These are phyloP conservation scores for Anthracocystis walkeri DNA, from an alignment of 1,284 basidiomycete genomes.

Conservation along the genomic window DNA sequence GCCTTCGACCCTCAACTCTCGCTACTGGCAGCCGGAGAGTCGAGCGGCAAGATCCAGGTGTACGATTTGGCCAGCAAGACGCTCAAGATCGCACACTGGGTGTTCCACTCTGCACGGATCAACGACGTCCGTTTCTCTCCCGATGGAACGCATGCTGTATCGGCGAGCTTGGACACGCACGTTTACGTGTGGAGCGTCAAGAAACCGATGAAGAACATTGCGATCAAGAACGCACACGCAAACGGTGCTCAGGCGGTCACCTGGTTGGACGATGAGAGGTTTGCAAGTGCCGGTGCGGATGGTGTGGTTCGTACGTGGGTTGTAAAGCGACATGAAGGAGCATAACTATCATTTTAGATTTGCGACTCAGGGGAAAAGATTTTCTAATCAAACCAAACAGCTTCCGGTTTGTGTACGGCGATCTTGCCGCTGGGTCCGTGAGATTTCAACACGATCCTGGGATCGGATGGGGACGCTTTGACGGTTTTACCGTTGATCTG, in stretches of 20 bases:
- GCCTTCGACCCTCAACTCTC: conserved; percentile 84
- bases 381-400: conserved; percentile 24
- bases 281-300: conserved; percentile 85
- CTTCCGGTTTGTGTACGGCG: conserved; percentile 16
- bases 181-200: conserved; percentile 88
- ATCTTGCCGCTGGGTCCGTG: conserved; percentile 26
- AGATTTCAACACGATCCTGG: conserved; percentile 14
- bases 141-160: conserved; percentile 79
- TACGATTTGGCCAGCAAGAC: conserved; percentile 75
- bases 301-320: conserved; percentile 69
- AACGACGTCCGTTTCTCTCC: conserved; percentile 82
- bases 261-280: conserved; percentile 77
- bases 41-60: conserved; percentile 81
- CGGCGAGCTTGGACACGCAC: conserved; percentile 77
- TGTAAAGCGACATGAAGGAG: conserved; percentile 32
- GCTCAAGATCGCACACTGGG: conserved; percentile 75
- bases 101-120: conserved; percentile 86
- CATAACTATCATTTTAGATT: too few relatives aligned
- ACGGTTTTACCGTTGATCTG: conserved; percentile 14
- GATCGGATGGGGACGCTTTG: conserved; percentile 20
- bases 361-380: too few relatives aligned
- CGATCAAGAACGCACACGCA: conserved; percentile 75
- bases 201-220: conserved; percentile 81
- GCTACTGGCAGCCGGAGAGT: conserved; percentile 78
- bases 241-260: conserved; percentile 77